Base-by-base conservation (phyloP, 352 stramenopile species). In the Pythium pyrilobum region DNA sequence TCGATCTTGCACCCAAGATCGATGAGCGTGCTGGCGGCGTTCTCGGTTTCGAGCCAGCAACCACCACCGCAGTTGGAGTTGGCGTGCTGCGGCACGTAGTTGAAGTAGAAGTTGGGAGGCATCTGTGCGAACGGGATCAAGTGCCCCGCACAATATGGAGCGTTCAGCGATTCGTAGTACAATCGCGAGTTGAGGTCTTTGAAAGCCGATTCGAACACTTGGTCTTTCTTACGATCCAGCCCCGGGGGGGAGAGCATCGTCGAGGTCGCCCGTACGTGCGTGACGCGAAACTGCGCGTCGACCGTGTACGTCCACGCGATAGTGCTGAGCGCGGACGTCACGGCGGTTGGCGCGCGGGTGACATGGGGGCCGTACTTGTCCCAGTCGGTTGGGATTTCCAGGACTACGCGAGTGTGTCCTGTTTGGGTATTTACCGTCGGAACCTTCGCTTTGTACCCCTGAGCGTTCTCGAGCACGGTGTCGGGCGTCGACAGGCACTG, bases 61-160 rank as follows among this genome's bases (percentile, higher is more conserved):
- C n/a, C n/a, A n/a, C n/a, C n/a, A n/a, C n/a, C n/a, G n/a, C n/a
- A n/a, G 45, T 52, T 52, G 3, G 45, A 52, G 21, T 40, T 41
- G 5, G 6, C 31, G 29, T 52, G 31, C 45, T 52, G 45, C 20
- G 45, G 45, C 4, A 52, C 29, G 29, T 52, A 52, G 45, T 52
- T 52, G 45, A 52, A 52, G 31, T 42, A 52, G 32, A 42, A 52
- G 21, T 52, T 52, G 6, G 45, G 31, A 4, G 45, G 45, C 21
- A 23, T 31, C 20, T 42, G 29, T 23, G 31, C 9, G 32, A 42
- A 52, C 45, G 45, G 31, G 45, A 52, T 23, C 29, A 52, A 21
- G 32, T 52, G 45, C 11, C 45, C 45, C 10, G 45, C 45, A 13
- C 33, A 43, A 23, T 37, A 45, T 7, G 46, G 46, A 8, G 46